Evolutionary conservation across 495 filamentous ascomycete species (phyloP), one percentile per base, ranked within the genome.

Genomic region (Parmelia sp.): DNA sequence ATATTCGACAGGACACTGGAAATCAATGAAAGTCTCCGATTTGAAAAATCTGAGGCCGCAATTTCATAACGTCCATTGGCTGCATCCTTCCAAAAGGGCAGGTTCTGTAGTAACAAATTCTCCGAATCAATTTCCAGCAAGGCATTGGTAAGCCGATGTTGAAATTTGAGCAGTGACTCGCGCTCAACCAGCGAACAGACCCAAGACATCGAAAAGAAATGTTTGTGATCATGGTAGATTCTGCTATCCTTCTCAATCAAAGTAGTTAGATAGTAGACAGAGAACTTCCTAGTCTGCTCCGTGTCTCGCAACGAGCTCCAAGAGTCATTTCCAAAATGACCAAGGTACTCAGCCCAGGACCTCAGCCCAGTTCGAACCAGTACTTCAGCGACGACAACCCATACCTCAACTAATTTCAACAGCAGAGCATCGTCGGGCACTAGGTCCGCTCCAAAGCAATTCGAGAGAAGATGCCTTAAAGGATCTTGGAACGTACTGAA

Each of bases 1-100:
- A 90, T 88, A 63, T 89, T 90, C 3, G 82, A 81, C 42, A 89
- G 71, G 4, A 90, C 58, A 67, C 79, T 80, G 6, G 84, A 87
- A 33, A 90, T 77, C 12, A 89, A 71, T 9, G 80, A 79, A 14
- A 88, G 62, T 9, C 86, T 80, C n/a, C 86, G 75, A 37, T 80
- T 75, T 6, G 76, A 75, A 31, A 90, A 75, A 10, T 87, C 84
- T n/a, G 71, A 65, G 45, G 81, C 64, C 6, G 82, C 75, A 57
- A 90, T 82, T 35, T 72, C 71, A 64, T 82, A 84, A 17, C 65
- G 61, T 6, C 73, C 77, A 58, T 68, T 74, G 42, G 65, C 70
- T 47, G 63, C 56, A 55, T 82, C 74, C 42, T 66, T 74, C n/a
- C 68, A 76, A 66, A 90, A 90, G 0, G 88, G 88, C 51, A 86